phyloP scores from a whole-genome alignment of 2,329 filamentous ascomycete genomes.

The Aspergillus pseudotamarii region DNA sequence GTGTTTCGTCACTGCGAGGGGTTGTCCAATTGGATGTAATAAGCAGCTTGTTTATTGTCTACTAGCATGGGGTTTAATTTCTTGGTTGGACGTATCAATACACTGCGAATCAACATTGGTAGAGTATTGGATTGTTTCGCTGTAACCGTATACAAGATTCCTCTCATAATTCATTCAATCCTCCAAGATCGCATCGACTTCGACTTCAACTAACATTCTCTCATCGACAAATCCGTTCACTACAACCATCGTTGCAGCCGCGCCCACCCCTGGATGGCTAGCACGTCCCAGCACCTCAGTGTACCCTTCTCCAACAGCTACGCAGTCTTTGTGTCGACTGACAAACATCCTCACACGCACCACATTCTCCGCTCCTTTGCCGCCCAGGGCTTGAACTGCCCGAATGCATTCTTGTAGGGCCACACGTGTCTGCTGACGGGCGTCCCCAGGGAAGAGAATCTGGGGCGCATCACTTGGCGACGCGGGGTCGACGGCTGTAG shows the following conservation, averaged over 20 bases:
- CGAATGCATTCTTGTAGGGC: conserved; percentile 29
- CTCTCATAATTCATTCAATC: not conserved
- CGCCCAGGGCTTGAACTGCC: conserved; percentile 37
- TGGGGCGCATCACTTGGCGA: conserved; percentile 30
- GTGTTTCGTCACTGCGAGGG: not conserved
- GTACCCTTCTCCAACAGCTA: conserved; percentile 33
- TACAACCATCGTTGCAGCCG: conserved; percentile 43
- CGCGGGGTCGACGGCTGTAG: conserved; percentile 39
- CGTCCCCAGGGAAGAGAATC: conserved; percentile 36
- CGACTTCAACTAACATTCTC: conserved; percentile 44
- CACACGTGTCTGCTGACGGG: conserved; percentile 34
- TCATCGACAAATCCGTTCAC: conserved; percentile 41
- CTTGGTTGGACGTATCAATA: not conserved
- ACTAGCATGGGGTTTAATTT: not conserved
- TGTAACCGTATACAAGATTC: not conserved
- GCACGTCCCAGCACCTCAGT: conserved; percentile 31
- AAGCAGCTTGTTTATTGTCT: not conserved
- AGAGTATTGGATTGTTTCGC: not conserved
- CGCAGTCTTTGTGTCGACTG: conserved; percentile 31
- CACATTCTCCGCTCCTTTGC: conserved; percentile 34
- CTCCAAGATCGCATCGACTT: conserved; percentile 39
- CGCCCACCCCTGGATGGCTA: conserved; percentile 27
- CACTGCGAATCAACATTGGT: not conserved
- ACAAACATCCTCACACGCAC: conserved; percentile 42
- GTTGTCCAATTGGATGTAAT: not conserved